Evolutionary conservation across 2,329 filamentous ascomycete species (phyloP).

Genomic region (Teratosphaeria zuluensis): DNA sequence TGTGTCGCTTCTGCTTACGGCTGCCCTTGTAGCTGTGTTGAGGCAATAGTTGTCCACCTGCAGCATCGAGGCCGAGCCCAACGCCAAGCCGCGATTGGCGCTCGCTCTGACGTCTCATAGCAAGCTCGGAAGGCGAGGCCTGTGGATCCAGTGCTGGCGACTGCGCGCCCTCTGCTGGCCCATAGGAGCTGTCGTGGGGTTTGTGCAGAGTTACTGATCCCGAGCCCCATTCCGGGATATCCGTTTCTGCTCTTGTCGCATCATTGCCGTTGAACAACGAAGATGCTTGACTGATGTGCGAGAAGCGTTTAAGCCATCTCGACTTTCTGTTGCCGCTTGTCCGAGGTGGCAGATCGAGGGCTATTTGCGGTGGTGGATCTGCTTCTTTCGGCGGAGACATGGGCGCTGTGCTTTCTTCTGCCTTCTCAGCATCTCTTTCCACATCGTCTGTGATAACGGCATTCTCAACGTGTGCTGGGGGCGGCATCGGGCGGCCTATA

Average conservation of each 20-base stretch:
- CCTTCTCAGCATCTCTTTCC: conserved; percentile 30
- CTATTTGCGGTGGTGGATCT: conserved; percentile 32
- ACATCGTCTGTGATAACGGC: conserved; percentile 16
- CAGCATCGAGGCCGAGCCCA: conserved; percentile 14
- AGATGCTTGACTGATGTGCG: conserved; percentile 24
- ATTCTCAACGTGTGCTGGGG: conserved; percentile 21
- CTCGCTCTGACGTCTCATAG: conserved; percentile 21
- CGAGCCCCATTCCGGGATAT: conserved; percentile 31
- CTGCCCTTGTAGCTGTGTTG: conserved; percentile 15
- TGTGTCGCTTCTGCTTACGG: conserved; percentile 12
- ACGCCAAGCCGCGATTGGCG: conserved; percentile 17
- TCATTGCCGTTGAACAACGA: conserved; percentile 32
- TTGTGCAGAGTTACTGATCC: conserved; percentile 27
- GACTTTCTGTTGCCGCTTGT: conserved; percentile 13
- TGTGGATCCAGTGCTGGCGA: conserved; percentile 24
- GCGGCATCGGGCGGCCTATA: conserved; percentile 32
- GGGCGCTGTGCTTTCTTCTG: conserved; percentile 14
- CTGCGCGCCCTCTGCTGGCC: conserved; percentile 31
- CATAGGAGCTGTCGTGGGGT: conserved; percentile 35
- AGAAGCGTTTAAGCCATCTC: conserved; percentile 23
- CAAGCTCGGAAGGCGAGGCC: conserved; percentile 21
- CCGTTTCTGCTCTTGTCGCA: conserved; percentile 28
- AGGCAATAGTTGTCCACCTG: conserved; percentile 22
- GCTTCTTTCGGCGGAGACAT: conserved; percentile 7
- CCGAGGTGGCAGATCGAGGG: conserved; percentile 23